Conservation (phyloP, 768 basidiomycete genomes). For the Russula foetens region DNA sequence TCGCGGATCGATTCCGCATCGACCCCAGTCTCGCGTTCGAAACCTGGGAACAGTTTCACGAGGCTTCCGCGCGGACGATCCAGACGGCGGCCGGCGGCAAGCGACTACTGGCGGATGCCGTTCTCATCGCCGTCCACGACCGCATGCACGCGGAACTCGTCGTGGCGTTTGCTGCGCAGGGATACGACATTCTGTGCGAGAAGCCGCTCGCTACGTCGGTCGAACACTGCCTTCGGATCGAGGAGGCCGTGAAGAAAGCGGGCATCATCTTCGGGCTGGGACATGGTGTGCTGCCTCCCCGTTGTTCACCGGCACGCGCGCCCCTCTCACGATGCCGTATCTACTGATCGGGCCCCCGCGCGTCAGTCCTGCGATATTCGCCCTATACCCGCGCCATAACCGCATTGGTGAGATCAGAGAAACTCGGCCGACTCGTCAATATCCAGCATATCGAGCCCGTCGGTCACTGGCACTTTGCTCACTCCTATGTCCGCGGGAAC, state of each 20-base stretch:
- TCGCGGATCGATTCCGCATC: constrained; percentile 49
- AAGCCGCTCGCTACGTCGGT: constrained; percentile 83
- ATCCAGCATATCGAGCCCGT: constrained; percentile 81
- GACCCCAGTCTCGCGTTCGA: constrained; percentile 63
- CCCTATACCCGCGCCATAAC: constrained; percentile 70
- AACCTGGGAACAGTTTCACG: constrained; percentile 62
- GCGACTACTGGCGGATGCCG: constrained; percentile 75
- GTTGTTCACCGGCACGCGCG: neutral
- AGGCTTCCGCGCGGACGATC: constrained; percentile 60
- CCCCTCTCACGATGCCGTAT: neutral
- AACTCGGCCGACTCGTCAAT: constrained; percentile 73
- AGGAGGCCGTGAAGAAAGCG: constrained; percentile 57
- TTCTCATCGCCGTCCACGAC: constrained; percentile 77
- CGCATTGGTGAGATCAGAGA: constrained; percentile 59
- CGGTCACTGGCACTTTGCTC: constrained; percentile 83
- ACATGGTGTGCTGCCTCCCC: constrained; percentile 47
- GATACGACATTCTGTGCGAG: constrained; percentile 87
- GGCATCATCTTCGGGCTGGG: constrained; percentile 80
- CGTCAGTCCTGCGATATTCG: constrained; percentile 78
- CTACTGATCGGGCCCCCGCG: too few species aligned
- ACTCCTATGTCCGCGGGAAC: constrained; percentile 80
- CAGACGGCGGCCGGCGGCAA: constrained; percentile 53
- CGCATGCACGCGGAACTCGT: constrained; percentile 69
- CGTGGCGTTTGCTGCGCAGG: constrained; percentile 66
- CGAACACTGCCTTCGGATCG: constrained; percentile 68